Base-by-base conservation (phyloP, 768 basidiomycete genomes). In the Hebeloma cylindrosporum region DNA sequence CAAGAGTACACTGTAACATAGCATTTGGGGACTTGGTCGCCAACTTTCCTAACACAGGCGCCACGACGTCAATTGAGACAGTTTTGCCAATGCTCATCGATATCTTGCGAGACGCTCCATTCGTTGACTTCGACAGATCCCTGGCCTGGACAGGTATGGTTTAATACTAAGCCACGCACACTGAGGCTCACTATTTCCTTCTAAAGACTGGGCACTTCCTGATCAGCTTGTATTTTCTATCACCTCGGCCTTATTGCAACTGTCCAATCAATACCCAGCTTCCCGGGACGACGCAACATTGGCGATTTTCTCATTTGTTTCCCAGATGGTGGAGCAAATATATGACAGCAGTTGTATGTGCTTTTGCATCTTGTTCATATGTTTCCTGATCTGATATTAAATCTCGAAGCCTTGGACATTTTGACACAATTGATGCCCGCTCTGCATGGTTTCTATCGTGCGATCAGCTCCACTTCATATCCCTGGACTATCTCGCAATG, bases 381-480 rank as follows among this genome's bases (percentile, higher is more conserved):
- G 29, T 27, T 14, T 40, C 14, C 20, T 50, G n/a, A n/a, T n/a
- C n/a, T n/a, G n/a, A n/a, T n/a, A n/a, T n/a, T n/a, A n/a, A n/a
- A n/a, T n/a, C n/a, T n/a, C n/a, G n/a, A n/a, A 93, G 90, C 86
- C 0, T 66, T 81, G n/a, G 75, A 80, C 47, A 72, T 89, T 25
- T 69, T 94, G 14, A 82, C 83, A 1, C 88, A 90, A 49, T 65
- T 85, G 26, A 83, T 83, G 14, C 93, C 92, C 5, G 80, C 87
- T 11, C 71, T 95, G 31, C 90, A 94, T 62, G 93, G 93, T 5
- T 69, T 93, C 21, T 90, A 91, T 61, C 81, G 93, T 26, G 90
- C 93, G 4, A 79, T 93, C 47, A 88, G 81, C 33, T 88, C 88
- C 3, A 85, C 83, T 2, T 73, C 81, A 1, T 91, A 86, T 59